These are phyloP conservation scores for Cytospora schulzeri DNA, from an alignment of 2,329 filamentous ascomycete genomes.

Conservation along the genomic window DNA sequence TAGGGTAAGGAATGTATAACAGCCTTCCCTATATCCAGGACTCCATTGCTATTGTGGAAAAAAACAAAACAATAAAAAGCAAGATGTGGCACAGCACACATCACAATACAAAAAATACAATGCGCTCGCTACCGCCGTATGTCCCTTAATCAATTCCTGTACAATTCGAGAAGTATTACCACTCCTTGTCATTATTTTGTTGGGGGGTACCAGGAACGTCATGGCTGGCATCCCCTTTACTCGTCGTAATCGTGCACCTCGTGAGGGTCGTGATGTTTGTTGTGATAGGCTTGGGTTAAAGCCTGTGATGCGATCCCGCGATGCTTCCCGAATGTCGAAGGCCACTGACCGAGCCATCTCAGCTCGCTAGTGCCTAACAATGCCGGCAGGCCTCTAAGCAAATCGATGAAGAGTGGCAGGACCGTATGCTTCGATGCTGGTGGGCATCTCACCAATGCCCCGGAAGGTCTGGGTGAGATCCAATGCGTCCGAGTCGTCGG, in stretches of 20 bases:
- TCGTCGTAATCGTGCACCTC: slow-evolving; percentile 10
- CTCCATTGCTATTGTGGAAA: slow-evolving; percentile 19
- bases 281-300: background rate
- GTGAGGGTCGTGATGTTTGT: slow-evolving; percentile 11
- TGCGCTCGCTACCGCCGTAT: slow-evolving; percentile 1
- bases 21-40: slow-evolving; percentile 16
- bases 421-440: slow-evolving; percentile 22
- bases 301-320: background rate
- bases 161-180: slow-evolving; percentile 3
- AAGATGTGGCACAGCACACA: slow-evolving; percentile 8
- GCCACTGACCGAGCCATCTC: background rate
- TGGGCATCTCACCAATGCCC: slow-evolving; percentile 26
- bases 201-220: background rate
- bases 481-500: slow-evolving; percentile 20
- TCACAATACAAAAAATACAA: slow-evolving; percentile 9
- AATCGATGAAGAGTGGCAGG: slow-evolving; percentile 26
- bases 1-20: slow-evolving; percentile 16
- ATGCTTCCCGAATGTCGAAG: background rate
- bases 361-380: slow-evolving; percentile 3
- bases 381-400: slow-evolving; percentile 19
- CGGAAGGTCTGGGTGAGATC: slow-evolving; percentile 28
- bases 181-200: background rate
- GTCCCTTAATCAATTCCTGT: slow-evolving; percentile 3
- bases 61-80: slow-evolving; percentile 9
- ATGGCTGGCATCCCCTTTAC: background rate